Percentiles rank a stretch among this genome's conserved stretches.
phyloP scores from a whole-genome alignment of 179 eudicot genomes.

The Vitellaria paradoxa region DNA sequence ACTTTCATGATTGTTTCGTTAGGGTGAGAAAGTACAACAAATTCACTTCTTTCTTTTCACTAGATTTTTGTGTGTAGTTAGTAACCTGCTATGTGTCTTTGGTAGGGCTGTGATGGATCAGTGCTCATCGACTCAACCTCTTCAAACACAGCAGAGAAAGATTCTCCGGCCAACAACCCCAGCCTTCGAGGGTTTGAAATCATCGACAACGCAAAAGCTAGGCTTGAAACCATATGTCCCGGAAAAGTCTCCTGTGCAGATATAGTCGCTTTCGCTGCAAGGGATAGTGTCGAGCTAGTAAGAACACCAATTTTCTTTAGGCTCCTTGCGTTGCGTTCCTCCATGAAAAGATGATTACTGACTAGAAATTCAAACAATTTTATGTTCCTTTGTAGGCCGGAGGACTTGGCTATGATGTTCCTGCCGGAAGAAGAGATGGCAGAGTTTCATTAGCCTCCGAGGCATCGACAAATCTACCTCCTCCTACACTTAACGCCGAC shows the following conservation, averaged over 20 bases:
- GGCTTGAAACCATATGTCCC: constrained; percentile 54
- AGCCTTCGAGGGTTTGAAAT: constrained; percentile 84
- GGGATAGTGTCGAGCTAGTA: constrained; percentile 71
- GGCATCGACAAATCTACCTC: constrained; percentile 43
- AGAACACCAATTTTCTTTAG: constrained; percentile 3
- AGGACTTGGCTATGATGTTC: constrained; percentile 78
- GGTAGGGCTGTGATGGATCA: constrained; percentile 91
- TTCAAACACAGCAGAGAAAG: constrained; percentile 74
- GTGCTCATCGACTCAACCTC: constrained; percentile 76
- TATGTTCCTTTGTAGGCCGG: constrained; percentile 43
- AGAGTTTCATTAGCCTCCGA: constrained; percentile 52
- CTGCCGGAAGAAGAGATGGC: constrained; percentile 82
- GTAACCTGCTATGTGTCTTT: too few relatives aligned
- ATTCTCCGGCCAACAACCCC: constrained; percentile 63
- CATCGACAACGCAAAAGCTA: constrained; percentile 75
- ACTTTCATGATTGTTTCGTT: constrained; percentile 90
- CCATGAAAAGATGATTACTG: background rate
- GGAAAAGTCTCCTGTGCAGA: constrained; percentile 93
- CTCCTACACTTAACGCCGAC: constrained; percentile 38
- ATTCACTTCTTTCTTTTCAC: background rate
- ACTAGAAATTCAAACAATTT: too few relatives aligned
- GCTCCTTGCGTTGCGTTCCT: background rate
- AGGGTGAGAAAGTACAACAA: constrained; percentile 40
- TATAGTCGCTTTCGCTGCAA: constrained; percentile 85
- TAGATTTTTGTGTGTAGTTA: background rate